Base-by-base conservation (phyloP, 2,329 filamentous ascomycete species). In the Aspergillus hortae region DNA sequence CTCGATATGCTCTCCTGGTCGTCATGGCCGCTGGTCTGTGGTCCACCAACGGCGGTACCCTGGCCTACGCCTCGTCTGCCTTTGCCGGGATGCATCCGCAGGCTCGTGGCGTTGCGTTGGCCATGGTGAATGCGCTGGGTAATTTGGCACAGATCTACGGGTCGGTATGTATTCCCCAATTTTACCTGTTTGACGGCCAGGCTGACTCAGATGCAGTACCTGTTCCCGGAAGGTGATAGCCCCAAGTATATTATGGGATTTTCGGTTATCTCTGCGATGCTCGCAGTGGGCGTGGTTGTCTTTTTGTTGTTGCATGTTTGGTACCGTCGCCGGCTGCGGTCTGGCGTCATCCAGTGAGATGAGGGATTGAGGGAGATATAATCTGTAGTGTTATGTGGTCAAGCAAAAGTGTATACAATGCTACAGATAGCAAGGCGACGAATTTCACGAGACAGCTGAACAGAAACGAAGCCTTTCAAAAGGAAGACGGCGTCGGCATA, bases 81-180 rank as follows among this genome's bases (percentile, higher is more conserved):
- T 82, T 83, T 58, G 73, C 73, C 1, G 62, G 67, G 15, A 76
- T 82, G 73, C 68, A 71, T 17, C 73, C 72, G 21, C 78, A 82
- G 56, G 74, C 75, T 3, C 65, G 80, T n/a, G 79, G 74, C 12
- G 74, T 83, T n/a, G 71, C 72, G 2, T 63, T 83, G 19, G 80
- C 79, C 1, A 62, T 81, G 10, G 75, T 82, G 35, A 82, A 82
- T 56, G 77, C 77, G 0, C 68, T 82, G 61, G 80, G 78, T 3
- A 82, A 82, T 55, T 60, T 82, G 10, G 77, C 80, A 0, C 77
- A 80, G 54, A 82, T 83, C n/a, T 83, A 82, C 54, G 80, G 80
- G 15, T 62, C 62, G 42, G 42, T 44, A 44, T 1, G 42, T 44
- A 44, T 44, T 23, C n/a, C 42, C 23, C 9, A 25, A n/a, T 4